Percentiles rank a stretch among this genome's conserved stretches.
These are phyloP conservation scores for Fragaria vesca DNA, from an alignment of 306 rosid genomes.

Conservation along the genomic window DNA sequence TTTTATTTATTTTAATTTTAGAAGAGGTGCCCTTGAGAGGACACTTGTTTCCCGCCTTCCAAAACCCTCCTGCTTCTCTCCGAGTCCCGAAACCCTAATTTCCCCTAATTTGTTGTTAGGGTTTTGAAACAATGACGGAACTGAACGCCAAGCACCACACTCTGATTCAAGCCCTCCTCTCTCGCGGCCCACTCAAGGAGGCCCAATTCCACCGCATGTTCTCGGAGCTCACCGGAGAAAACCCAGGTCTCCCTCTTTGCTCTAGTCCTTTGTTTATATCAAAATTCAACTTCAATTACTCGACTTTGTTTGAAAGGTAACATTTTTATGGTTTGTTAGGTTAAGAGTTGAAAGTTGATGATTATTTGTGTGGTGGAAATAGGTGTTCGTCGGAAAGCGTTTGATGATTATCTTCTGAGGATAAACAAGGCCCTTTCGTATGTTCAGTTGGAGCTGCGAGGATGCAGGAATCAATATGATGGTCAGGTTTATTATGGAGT, in stretches of 20 bases:
- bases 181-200: slow-evolving; percentile 80
- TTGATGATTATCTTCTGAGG: slow-evolving; percentile 65
- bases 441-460: slow-evolving; percentile 80
- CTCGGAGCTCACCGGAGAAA: slow-evolving; percentile 60
- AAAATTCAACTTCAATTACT: not conserved
- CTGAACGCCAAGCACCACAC: slow-evolving; percentile 62
- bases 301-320: not conserved
- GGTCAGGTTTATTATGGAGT: slow-evolving; percentile 82
- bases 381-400: slow-evolving; percentile 49
- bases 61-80: not conserved
- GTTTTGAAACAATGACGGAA: slow-evolving; percentile 45
- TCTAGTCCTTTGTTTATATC: not conserved
- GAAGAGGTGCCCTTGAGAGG: no score
- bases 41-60: slow-evolving; percentile 16
- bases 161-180: slow-evolving; percentile 73
- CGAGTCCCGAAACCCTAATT: not conserved
- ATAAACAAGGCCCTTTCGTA: slow-evolving; percentile 81
- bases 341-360: not conserved
- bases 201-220: slow-evolving; percentile 60
- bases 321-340: not conserved
- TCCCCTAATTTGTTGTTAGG: slow-evolving; percentile 24
- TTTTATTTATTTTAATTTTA: no score
- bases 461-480: slow-evolving; percentile 76
- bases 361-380: slow-evolving; percentile 18
- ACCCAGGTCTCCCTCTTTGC: slow-evolving; percentile 51